Evolutionary conservation across 2,329 filamentous ascomycete species (phyloP).

Genomic region (Chrysoporthe deuterocubensis): DNA sequence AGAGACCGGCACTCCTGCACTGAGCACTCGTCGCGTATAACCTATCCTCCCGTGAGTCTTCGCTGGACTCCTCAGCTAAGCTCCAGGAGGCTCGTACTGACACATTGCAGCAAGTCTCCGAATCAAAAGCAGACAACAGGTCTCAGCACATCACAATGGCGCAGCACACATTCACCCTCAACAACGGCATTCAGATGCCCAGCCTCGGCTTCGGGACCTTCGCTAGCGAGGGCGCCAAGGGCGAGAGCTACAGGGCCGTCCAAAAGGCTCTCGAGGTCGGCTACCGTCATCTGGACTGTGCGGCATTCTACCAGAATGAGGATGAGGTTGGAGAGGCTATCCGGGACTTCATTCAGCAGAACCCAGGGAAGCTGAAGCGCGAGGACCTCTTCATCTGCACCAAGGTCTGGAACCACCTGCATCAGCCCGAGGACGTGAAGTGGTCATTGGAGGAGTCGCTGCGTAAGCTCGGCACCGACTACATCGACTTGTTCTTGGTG

Average conservation of each 20-base stretch:
- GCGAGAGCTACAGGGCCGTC: constrained; percentile 67
- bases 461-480: constrained; percentile 54
- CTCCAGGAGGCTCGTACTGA: not conserved
- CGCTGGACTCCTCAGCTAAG: too few species aligned
- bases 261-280: constrained; percentile 64
- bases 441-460: constrained; percentile 55
- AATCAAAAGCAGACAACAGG: not conserved
- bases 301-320: constrained; percentile 73
- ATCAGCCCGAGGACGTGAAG: constrained; percentile 61
- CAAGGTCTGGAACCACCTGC: constrained; percentile 73
- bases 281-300: constrained; percentile 71
- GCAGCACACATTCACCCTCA: constrained; percentile 46
- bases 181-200: constrained; percentile 62
- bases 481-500: constrained; percentile 64
- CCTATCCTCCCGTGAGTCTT: not conserved
- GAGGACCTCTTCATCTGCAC: constrained; percentile 65
- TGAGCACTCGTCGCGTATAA: not conserved
- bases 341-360: constrained; percentile 47
- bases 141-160: constrained; percentile 32
- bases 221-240: constrained; percentile 65
- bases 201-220: constrained; percentile 69
- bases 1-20: constrained; percentile 32
- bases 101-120: not conserved
- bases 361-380: constrained; percentile 51
- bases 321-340: constrained; percentile 62